These are phyloP conservation scores for Stropharia rugosoannulata DNA, from an alignment of 768 basidiomycete species.

Conservation along the genomic window DNA sequence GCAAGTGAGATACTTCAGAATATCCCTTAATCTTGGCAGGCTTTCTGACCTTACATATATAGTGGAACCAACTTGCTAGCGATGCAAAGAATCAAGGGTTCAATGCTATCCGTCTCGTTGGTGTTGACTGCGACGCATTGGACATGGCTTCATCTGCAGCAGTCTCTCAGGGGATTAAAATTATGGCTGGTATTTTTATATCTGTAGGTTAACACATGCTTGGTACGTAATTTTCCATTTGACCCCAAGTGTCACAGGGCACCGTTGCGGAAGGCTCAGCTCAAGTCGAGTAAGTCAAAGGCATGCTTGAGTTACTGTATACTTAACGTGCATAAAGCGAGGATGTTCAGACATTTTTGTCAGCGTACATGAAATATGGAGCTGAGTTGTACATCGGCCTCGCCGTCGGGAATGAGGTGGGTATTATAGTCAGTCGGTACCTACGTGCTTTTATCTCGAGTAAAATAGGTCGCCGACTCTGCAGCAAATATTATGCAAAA, in stretches of 20 bases:
- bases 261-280: conserved; percentile 22
- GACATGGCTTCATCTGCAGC: conserved; percentile 34
- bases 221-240: background rate
- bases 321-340: conserved; percentile 25
- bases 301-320: too few relatives aligned
- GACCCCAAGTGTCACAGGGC: conserved; percentile 17
- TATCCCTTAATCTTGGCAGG: background rate
- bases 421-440: background rate
- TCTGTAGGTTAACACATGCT: conserved; percentile 14
- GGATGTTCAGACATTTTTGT: conserved; percentile 33
- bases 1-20: conserved; percentile 29
- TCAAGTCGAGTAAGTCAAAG: conserved; percentile 27
- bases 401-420: conserved; percentile 37
- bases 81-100: conserved; percentile 30
- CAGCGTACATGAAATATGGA: conserved; percentile 30
- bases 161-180: conserved; percentile 24
- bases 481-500: conserved; percentile 32
- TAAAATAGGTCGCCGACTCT: conserved; percentile 25
- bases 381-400: conserved; percentile 31
- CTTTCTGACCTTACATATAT: background rate
- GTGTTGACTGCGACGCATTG: conserved; percentile 37
- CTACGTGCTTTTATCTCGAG: background rate
- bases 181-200: conserved; percentile 35
- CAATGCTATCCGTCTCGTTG: conserved; percentile 31
- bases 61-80: conserved; percentile 35